Percentiles rank a stretch among this genome's conserved stretches.
Evolutionary conservation across 495 filamentous ascomycete species (phyloP).

Genomic region (Neurospora tetrasperma): DNA sequence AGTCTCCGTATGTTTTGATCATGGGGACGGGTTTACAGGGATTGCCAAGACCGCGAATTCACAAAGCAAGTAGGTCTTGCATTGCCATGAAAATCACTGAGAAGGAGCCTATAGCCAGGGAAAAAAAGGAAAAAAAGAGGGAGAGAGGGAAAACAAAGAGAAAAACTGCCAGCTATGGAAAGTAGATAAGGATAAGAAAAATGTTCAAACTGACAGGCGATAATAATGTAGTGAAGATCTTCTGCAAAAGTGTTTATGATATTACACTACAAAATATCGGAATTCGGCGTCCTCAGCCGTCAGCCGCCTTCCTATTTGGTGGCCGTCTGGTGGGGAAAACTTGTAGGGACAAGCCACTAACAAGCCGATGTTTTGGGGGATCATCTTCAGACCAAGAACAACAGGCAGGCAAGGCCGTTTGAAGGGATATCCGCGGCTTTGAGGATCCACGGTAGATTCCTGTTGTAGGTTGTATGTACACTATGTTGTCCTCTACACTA

Average conservation of each 20-base stretch:
- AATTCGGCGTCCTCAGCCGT: not conserved
- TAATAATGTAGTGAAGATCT: not conserved
- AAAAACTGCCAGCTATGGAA: too few relatives aligned
- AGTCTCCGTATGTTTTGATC: not conserved
- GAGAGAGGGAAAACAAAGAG: too few relatives aligned
- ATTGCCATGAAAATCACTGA: too few relatives aligned
- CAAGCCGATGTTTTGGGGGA: not conserved
- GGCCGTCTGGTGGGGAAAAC: not conserved
- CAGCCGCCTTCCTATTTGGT: not conserved
- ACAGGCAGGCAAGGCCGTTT: not conserved
- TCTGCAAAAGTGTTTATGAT: not conserved
- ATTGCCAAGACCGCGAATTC: not conserved
- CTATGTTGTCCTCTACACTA: not conserved
- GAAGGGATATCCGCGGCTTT: not conserved
- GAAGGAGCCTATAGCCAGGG: too few relatives aligned
- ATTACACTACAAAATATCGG: not conserved
- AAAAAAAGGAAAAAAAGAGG: too few relatives aligned
- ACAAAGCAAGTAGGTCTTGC: not conserved
- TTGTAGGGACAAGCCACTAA: not conserved
- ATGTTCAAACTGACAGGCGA: too few relatives aligned
- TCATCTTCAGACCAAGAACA: not conserved
- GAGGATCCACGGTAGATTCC: not conserved
- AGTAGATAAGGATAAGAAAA: too few relatives aligned
- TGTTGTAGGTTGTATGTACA: not conserved
- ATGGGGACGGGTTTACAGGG: not conserved